Evolutionary conservation across 495 filamentous ascomycete genomes (phyloP), one percentile per base, ranked within the genome.

Genomic region (Aspergillus homomorphus): DNA sequence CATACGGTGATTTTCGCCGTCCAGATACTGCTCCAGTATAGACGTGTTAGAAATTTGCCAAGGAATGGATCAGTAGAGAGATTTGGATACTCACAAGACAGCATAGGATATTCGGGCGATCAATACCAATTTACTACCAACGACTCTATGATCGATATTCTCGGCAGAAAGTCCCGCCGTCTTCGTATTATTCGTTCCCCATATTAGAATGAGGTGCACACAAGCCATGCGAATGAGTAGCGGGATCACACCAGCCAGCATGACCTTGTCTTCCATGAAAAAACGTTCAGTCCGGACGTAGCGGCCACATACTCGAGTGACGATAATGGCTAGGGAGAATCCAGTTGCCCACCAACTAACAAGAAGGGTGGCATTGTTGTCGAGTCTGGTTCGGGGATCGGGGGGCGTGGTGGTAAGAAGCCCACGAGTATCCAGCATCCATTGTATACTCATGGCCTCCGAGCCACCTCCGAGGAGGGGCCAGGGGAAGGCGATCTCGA

Each of bases 341-440:
- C 76, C 77, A 8, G 91, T 95, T 57, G 90, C 90, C 94, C 94
- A 96, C 89, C 91, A 97, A 67, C 89, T 92, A 65, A 94, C 90
- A 53, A 97, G 78, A 43, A 98, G 80, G 0, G 89, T 91, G 21
- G 90, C 85, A 59, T 90, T 87, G 73, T 90, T 81, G 26, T 86
- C 66, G 10, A 65, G 28, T 49, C 66, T 74, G 61, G 79, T 73
- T 59, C 80, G 82, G 51, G 79, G 73, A 53, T 80, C 77, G 48
- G 89, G 89, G 9, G 87, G 83, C 12, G 74, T 70, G n/a, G 59
- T 57, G 28, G 64, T 52, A 33, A 68, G 64, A 5, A 74, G 60
- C 20, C 61, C 65, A 42, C 66, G 66, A 23, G 58, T 45, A 43
- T 57, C 61, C 10, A 58, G 60, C 57, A 73, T 64, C 49, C 54